Percentiles rank a stretch among this genome's conserved stretches.
Evolutionary conservation across 2,329 filamentous ascomycete species (phyloP).

Genomic region (Elsinoe perseae): DNA sequence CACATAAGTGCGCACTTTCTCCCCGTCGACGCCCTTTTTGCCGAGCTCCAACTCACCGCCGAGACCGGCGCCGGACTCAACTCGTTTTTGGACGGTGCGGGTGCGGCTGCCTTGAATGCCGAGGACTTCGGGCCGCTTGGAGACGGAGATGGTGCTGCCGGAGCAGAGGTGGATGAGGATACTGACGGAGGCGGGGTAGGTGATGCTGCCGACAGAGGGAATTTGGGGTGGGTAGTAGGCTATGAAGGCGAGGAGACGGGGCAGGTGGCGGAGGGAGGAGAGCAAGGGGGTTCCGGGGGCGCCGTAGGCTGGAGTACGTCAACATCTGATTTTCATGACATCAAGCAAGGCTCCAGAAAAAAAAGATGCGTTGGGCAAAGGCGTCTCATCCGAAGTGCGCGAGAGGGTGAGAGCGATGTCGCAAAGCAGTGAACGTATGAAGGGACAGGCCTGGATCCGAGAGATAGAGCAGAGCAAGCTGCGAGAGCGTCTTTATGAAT

Average conservation of each 20-base stretch:
- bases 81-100: conserved; percentile 40
- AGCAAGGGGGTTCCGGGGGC: conserved; percentile 54
- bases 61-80: conserved; percentile 45
- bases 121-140: conserved; percentile 42
- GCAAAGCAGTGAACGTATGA: too few relatives aligned
- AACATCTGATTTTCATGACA: not conserved
- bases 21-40: conserved; percentile 26
- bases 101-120: conserved; percentile 45
- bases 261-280: conserved; percentile 21
- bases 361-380: conserved; percentile 41
- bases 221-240: conserved; percentile 57
- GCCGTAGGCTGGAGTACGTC: conserved; percentile 46
- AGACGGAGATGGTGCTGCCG: conserved; percentile 39
- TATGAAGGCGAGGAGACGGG: conserved; percentile 51
- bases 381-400: too few relatives aligned
- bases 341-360: not conserved
- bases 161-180: conserved; percentile 54
- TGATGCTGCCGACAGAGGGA: conserved; percentile 42
- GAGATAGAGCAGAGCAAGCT: too few relatives aligned
- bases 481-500: too few relatives aligned
- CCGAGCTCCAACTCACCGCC: conserved; percentile 40
- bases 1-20: conserved; percentile 35
- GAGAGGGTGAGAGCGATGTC: too few relatives aligned
- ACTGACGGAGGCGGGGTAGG: conserved; percentile 37
- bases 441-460: too few relatives aligned